Base-by-base conservation (phyloP, 768 basidiomycete genomes). In the Serendipita vermifera region DNA sequence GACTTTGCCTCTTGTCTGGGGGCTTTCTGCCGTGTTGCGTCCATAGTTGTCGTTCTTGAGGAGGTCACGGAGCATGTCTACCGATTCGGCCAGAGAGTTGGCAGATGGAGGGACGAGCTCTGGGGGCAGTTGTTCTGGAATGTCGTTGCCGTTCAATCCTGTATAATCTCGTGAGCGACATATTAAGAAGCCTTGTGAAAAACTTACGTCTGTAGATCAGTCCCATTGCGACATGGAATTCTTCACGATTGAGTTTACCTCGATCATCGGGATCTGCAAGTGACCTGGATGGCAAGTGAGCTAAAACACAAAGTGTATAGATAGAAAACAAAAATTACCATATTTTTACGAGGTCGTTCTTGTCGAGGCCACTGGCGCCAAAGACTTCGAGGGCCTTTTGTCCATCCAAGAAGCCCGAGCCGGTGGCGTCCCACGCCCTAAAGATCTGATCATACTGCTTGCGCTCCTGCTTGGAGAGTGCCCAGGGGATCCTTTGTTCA, bases 161-260 rank as follows among this genome's bases (percentile, higher is more conserved):
- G 62, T 0, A 38, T 31, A 36, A 17, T 55, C 11, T 20, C 20
- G 11, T 22, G 26, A 27, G 29, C 22, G n/a, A 4, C 24, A 56
- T 27, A 51, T 22, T 4, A 32, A 57, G 27, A 27, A 32, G 26
- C n/a, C n/a, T 6, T 14, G 31, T 20, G 26, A 41, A 51, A 59
- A 26, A 79, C 87, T 62, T 71, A 97, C 94, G 78, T 65, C 96
- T 83, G 70, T 92, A 97, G 64, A 99, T 98, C 55, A 98, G 73
- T 54, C 88, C 91, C 94, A 99, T 99, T 0, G 96, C 96, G 58
- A 97, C 87, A 66, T 98, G 91, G 67, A 99, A 99, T 67, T 98
- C 96, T 13, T 88, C 85, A 26, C 94, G 73, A 62, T 96, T 97
- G 46, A 98, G 79, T 68, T 92, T 96, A 22, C 96, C 96, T 22